Evolutionary conservation across 192 early-diverging fungal species (phyloP), one percentile per base, ranked within the genome.

Genomic region (Backusella parvicylindrica): DNA sequence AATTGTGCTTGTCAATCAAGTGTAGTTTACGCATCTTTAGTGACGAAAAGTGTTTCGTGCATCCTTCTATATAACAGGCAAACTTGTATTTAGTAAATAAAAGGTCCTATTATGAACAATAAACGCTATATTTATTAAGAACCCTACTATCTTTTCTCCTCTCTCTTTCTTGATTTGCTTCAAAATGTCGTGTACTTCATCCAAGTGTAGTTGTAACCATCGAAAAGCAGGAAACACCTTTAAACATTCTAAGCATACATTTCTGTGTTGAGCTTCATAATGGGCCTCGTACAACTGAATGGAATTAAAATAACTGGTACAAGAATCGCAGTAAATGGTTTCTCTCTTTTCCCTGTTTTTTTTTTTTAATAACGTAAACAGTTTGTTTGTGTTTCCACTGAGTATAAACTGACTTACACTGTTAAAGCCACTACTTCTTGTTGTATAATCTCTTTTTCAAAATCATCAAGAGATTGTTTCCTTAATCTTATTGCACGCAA

Each of bases 1-100:
- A 89, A 3, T 79, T 40, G 53, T 89, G 88, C 32, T 87, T 85
- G 31, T 86, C 85, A 64, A 89, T 85, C 38, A 87, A 56, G 73
- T 89, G 88, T 30, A 79, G 35, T 36, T 79, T 76, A 31, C 88
- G 73, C 70, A 77, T 84, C 21, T 70, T 64, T n/a, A 79, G 71
- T 0, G 72, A 70, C 1, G 68, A 75, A 60, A 87, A 87, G 1
- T 74, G n/a, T 35, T 80, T 76, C 5, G 77, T 68, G 63, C 88
- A 89, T 1, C 73, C 80, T 41, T 87, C 83, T 9, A 89, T 85
- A 53, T 76, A 89, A 68, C 88, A 89, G 31, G 71, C 77, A 64
- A 85, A 85, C 88, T 89, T 77, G 7, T 21, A 30, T 32, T 56
- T n/a, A 56, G 3, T 21, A 69, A 13, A 23, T 70, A 28, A 16